These are phyloP conservation scores for Talaromyces sp. DNA, from an alignment of 2,329 filamentous ascomycete species.

Conservation along the genomic window DNA sequence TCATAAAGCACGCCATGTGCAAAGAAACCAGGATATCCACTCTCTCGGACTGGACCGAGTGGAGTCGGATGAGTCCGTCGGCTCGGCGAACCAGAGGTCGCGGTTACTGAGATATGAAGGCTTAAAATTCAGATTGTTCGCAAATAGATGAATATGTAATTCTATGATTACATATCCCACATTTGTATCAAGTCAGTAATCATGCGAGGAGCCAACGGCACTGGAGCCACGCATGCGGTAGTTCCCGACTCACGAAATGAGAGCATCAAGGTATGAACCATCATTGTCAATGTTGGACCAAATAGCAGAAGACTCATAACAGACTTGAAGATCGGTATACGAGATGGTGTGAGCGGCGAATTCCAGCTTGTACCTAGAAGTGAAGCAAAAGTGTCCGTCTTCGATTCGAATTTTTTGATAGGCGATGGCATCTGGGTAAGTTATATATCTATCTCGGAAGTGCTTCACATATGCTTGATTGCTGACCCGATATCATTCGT, in stretches of 20 bases:
- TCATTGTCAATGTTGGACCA: background rate
- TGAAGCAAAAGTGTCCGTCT: conserved; percentile 3
- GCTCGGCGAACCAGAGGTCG: background rate
- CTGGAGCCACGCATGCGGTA: conserved; percentile 1
- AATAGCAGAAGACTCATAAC: background rate
- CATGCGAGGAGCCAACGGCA: background rate
- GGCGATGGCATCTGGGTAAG: background rate
- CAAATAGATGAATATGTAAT: background rate
- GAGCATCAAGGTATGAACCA: background rate
- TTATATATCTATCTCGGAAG: background rate
- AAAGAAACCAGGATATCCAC: background rate
- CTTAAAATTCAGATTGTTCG: background rate
- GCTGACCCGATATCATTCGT: background rate
- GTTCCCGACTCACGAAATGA: background rate
- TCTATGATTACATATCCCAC: background rate
- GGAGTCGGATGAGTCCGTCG: background rate
- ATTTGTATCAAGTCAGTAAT: no score
- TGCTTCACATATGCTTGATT: background rate
- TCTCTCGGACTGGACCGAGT: background rate
- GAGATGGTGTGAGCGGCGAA: background rate
- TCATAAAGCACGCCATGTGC: no score
- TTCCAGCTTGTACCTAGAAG: background rate
- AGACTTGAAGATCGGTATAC: background rate
- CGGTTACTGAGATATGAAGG: background rate
- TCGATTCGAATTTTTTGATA: conserved; percentile 3